These are phyloP conservation scores for Phytopythium kandeliae DNA, from an alignment of 352 stramenopile genomes.

Conservation along the genomic window DNA sequence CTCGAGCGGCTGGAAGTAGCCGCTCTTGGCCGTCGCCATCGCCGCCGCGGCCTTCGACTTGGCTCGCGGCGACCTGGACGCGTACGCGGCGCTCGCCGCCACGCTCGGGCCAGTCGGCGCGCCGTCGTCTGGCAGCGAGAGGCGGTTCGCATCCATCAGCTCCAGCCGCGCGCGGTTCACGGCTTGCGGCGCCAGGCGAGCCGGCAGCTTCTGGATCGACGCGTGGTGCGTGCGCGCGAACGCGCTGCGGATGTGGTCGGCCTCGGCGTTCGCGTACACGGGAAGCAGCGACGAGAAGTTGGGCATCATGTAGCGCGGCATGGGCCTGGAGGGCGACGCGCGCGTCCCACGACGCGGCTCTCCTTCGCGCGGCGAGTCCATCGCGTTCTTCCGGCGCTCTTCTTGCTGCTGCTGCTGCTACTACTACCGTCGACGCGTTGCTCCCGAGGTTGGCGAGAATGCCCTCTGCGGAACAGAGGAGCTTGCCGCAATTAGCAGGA, in stretches of 20 bases:
- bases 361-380: too few species aligned
- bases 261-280: conserved; percentile 73
- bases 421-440: too few species aligned
- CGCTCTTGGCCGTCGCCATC: conserved; percentile 61
- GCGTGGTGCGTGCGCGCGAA: conserved; percentile 63
- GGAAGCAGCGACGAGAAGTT: conserved; percentile 80
- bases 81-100: background rate
- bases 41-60: conserved; percentile 5
- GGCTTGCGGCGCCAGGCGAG: conserved; percentile 38
- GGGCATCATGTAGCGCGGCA: conserved; percentile 77
- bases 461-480: too few species aligned
- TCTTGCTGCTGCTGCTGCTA: too few species aligned
- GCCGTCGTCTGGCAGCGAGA: conserved; percentile 18
- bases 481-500: too few species aligned
- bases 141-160: conserved; percentile 74
- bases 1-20: conserved; percentile 74
- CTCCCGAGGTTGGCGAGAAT: too few species aligned
- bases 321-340: too few species aligned
- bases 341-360: too few species aligned
- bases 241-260: conserved; percentile 69
- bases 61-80: conserved; percentile 1
- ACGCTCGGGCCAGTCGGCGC: background rate
- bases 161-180: conserved; percentile 65
- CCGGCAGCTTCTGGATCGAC: conserved; percentile 63
- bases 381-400: too few species aligned